Conservation (phyloP, 2,329 filamentous ascomycete species). For the Chaetomiaceae sp. region DNA sequence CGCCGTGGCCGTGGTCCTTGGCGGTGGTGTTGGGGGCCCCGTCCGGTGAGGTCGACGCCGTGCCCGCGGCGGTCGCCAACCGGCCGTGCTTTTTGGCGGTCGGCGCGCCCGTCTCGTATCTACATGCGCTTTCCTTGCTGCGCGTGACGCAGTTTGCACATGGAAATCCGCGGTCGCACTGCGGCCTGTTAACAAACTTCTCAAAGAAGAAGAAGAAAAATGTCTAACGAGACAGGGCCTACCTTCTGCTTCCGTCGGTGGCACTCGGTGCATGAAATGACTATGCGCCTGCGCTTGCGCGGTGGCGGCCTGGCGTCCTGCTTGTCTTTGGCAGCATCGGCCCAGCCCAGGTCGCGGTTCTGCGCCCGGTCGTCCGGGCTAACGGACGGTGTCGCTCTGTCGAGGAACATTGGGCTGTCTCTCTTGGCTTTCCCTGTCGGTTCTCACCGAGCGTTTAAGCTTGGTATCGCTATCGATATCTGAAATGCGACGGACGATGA, state of each 20-base stretch:
- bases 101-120: conserved; percentile 49
- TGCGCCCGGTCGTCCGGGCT: conserved; percentile 8
- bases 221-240: not conserved
- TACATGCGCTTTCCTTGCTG: conserved; percentile 50
- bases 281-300: conserved; percentile 52
- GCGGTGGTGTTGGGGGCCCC: not conserved
- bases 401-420: not conserved
- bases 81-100: conserved; percentile 32
- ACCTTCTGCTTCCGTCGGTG: conserved; percentile 59
- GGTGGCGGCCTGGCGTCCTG: conserved; percentile 33
- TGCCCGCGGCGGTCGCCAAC: not conserved
- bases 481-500: too few relatives aligned
- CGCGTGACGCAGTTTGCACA: conserved; percentile 55
- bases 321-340: not conserved
- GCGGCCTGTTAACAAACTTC: conserved; percentile 2
- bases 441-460: too few relatives aligned
- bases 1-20: not conserved
- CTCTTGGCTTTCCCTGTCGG: not conserved
- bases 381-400: conserved; percentile 6
- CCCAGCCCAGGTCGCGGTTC: not conserved
- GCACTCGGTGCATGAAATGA: conserved; percentile 59
- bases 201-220: not conserved
- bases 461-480: too few relatives aligned
- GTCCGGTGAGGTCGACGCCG: not conserved
- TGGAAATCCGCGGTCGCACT: conserved; percentile 55